Conservation (phyloP, 345 rosid species). For the Draba incana region DNA sequence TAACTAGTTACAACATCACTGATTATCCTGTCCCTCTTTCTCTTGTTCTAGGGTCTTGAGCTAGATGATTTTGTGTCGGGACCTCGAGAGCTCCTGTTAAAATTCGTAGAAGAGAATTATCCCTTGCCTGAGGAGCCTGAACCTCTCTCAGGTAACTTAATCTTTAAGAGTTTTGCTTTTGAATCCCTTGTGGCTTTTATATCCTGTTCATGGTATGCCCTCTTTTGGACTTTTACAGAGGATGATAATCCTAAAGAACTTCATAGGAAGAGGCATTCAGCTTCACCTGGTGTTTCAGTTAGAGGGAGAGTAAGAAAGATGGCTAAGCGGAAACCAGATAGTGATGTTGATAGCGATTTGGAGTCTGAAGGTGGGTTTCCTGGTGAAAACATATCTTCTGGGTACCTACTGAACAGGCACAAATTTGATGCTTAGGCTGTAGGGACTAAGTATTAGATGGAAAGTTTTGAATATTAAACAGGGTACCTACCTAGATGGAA, state of each 20-base stretch:
- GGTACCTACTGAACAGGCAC: slow-evolving; percentile 8
- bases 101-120: slow-evolving; percentile 96
- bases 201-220: slow-evolving; percentile 32
- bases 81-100: slow-evolving; percentile 94
- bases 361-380: slow-evolving; percentile 75
- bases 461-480: slow-evolving; percentile 7
- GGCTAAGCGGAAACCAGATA: slow-evolving; percentile 85
- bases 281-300: slow-evolving; percentile 81
- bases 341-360: slow-evolving; percentile 86
- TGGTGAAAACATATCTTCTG: slow-evolving; percentile 21
- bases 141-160: slow-evolving; percentile 66
- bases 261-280: slow-evolving; percentile 91
- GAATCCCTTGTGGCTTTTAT: slow-evolving; percentile 16
- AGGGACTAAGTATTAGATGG: slow-evolving; percentile 14
- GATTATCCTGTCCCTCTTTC: slow-evolving; percentile 18
- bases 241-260: slow-evolving; percentile 89
- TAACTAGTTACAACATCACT: slow-evolving; percentile 24
- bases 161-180: slow-evolving; percentile 10
- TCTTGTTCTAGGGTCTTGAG: slow-evolving; percentile 71
- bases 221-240: slow-evolving; percentile 49
- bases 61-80: slow-evolving; percentile 99
- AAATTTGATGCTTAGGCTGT: slow-evolving; percentile 29
- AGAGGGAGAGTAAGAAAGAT: slow-evolving; percentile 95
- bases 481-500: not conserved
- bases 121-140: slow-evolving; percentile 96